Evolutionary conservation across 352 stramenopile species (phyloP).

Genomic region (Globisporangium sylvaticum): DNA sequence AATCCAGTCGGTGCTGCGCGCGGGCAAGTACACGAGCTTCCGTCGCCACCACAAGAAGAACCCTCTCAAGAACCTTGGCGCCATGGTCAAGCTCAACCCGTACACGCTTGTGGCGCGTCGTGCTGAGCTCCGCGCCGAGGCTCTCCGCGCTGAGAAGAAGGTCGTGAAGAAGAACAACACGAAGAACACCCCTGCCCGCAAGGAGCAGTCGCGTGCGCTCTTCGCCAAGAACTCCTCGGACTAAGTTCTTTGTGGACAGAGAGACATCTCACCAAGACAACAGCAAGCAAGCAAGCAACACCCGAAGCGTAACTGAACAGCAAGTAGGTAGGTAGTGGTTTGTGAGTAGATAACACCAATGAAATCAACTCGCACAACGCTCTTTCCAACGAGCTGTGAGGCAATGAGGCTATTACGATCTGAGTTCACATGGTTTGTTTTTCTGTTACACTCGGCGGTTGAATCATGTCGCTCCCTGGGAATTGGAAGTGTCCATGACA

Average conservation of each 20-base stretch:
- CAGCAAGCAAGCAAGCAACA: slow-evolving; percentile 4
- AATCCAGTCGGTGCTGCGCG: slow-evolving; percentile 96
- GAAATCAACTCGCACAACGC: background rate
- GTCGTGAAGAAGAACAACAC: slow-evolving; percentile 84
- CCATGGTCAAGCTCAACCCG: slow-evolving; percentile 96
- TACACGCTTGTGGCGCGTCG: slow-evolving; percentile 93
- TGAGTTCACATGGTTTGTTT: too few relatives aligned
- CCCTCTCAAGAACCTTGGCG: slow-evolving; percentile 93
- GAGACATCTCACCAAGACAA: background rate
- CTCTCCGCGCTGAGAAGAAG: slow-evolving; percentile 89
- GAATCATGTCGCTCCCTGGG: too few relatives aligned
- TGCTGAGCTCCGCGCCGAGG: slow-evolving; percentile 86
- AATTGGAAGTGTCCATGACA: too few relatives aligned
- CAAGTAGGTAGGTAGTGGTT: background rate
- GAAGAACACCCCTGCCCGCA: slow-evolving; percentile 67
- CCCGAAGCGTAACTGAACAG: background rate
- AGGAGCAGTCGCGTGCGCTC: slow-evolving; percentile 69
- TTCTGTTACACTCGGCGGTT: too few relatives aligned
- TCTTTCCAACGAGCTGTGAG: slow-evolving; percentile 4
- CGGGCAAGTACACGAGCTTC: slow-evolving; percentile 89
- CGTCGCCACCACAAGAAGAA: slow-evolving; percentile 97
- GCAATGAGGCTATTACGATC: slow-evolving; percentile 10
- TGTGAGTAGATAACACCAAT: background rate
- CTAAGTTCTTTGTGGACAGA: slow-evolving; percentile 31
- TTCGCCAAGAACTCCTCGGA: slow-evolving; percentile 81